These are phyloP conservation scores for Dendrobium catenatum DNA, from an alignment of 106 monocot species.

Conservation along the genomic window DNA sequence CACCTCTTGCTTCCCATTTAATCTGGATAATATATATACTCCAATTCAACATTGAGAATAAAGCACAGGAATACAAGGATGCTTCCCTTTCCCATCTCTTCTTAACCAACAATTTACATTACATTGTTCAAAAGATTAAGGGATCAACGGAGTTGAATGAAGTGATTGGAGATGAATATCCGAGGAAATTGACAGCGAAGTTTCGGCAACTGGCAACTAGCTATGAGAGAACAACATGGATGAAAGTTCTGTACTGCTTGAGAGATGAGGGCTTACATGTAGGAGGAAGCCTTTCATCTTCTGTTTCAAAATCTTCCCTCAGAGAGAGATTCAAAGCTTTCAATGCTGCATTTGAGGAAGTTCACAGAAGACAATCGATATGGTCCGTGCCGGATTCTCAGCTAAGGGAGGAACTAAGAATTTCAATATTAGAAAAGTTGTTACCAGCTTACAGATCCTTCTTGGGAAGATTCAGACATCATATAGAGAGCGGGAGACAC, in stretches of 20 bases:
- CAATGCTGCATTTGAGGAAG: slow-evolving; percentile 87
- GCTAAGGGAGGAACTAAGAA: slow-evolving; percentile 86
- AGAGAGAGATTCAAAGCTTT: slow-evolving; percentile 88
- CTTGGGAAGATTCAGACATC: slow-evolving; percentile 73
- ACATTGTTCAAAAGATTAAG: slow-evolving; percentile 83
- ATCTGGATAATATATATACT: slow-evolving; percentile 75
- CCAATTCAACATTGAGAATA: slow-evolving; percentile 58
- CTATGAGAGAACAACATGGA: slow-evolving; percentile 82
- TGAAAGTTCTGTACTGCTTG: slow-evolving; percentile 58
- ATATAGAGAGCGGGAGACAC: slow-evolving; percentile 76
- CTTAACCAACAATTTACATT: slow-evolving; percentile 92
- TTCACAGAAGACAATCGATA: slow-evolving; percentile 49
- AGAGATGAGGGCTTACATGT: slow-evolving; percentile 85
- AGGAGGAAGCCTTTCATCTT: slow-evolving; percentile 74
- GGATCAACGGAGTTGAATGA: slow-evolving; percentile 56
- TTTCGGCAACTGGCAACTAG: slow-evolving; percentile 65
- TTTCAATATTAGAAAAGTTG: slow-evolving; percentile 66
- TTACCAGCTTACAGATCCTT: slow-evolving; percentile 89
- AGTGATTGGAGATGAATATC: slow-evolving; percentile 66
- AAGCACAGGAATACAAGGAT: slow-evolving; percentile 65
- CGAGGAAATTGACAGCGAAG: slow-evolving; percentile 50
- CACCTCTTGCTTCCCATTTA: slow-evolving; percentile 52
- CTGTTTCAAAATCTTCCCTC: slow-evolving; percentile 47
- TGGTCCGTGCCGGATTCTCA: slow-evolving; percentile 84
- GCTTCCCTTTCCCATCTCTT: slow-evolving; percentile 57